A percentile compares a stretch with the other conserved stretches of the same genome.
Evolutionary conservation across 1,284 basidiomycete genomes (phyloP).

Genomic region (Marasmius tenuissimus): DNA sequence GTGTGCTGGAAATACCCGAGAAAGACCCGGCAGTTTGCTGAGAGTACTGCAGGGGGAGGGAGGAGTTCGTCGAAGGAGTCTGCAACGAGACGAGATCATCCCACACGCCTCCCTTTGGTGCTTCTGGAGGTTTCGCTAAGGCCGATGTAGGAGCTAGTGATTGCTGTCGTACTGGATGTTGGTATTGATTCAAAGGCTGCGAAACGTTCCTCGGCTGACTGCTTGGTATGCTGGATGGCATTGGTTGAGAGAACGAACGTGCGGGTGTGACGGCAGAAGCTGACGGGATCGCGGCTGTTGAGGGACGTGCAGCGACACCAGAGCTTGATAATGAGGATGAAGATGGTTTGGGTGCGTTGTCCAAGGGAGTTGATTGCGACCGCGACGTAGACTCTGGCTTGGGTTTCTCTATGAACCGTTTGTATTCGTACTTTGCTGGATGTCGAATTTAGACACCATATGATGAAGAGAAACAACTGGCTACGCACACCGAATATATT

Average conservation of each 20-base stretch:
- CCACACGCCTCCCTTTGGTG: constrained; percentile 40
- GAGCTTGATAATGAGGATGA: not conserved
- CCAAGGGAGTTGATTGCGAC: constrained; percentile 22
- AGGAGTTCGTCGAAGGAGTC: constrained; percentile 40
- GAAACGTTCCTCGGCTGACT: not conserved
- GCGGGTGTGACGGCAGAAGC: constrained; percentile 12
- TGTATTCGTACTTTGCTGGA: constrained; percentile 75
- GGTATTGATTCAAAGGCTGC: constrained; percentile 10
- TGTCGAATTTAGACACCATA: constrained; percentile 1
- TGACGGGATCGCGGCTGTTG: constrained; percentile 8
- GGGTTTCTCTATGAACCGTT: constrained; percentile 54
- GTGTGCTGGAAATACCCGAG: constrained; percentile 2
- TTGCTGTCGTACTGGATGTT: constrained; percentile 18
- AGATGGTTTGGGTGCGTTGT: not conserved
- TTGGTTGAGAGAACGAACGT: constrained; percentile 32
- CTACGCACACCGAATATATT: constrained; percentile 73
- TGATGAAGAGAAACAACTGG: not conserved
- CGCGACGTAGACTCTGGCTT: constrained; percentile 45
- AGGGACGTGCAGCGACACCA: constrained; percentile 4
- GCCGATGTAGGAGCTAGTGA: constrained; percentile 4
- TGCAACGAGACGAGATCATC: constrained; percentile 54
- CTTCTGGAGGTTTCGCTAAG: not conserved
- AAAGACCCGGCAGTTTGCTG: constrained; percentile 23
- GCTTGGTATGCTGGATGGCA: constrained; percentile 14
- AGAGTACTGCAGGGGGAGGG: constrained; percentile 55